These are phyloP conservation scores for Castanospermum australe DNA, from an alignment of 306 rosid genomes.

Conservation along the genomic window DNA sequence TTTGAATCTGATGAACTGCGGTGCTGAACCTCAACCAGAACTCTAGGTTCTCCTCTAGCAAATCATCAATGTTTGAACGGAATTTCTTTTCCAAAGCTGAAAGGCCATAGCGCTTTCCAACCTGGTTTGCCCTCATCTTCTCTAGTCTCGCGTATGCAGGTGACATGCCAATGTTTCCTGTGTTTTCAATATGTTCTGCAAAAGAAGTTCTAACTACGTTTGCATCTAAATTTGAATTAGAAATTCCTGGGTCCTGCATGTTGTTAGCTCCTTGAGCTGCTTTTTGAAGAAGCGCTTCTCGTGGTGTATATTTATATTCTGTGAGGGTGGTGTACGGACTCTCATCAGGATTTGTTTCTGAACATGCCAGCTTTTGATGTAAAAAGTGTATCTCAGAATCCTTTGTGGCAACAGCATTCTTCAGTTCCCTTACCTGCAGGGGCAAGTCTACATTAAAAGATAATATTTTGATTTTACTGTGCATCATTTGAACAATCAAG, in stretches of 20 bases:
- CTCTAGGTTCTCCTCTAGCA: slow-evolving; percentile 77
- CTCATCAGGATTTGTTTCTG: slow-evolving; percentile 36
- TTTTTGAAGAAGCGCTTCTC: slow-evolving; percentile 35
- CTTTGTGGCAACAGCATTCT: slow-evolving; percentile 47
- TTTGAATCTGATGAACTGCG: slow-evolving; percentile 79
- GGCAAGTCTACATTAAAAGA: neutral
- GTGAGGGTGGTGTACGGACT: slow-evolving; percentile 38
- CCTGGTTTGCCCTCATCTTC: slow-evolving; percentile 20
- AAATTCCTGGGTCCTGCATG: slow-evolving; percentile 24
- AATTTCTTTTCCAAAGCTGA: slow-evolving; percentile 58
- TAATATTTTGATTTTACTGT: neutral
- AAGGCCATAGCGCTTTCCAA: slow-evolving; percentile 23
- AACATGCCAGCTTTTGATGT: slow-evolving; percentile 38
- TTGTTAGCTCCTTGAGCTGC: slow-evolving; percentile 24
- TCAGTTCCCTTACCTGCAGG: slow-evolving; percentile 60
- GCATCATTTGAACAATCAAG: neutral
- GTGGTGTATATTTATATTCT: slow-evolving; percentile 38
- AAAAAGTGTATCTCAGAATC: slow-evolving; percentile 63
- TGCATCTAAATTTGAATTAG: slow-evolving; percentile 30
- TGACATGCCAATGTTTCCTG: slow-evolving; percentile 9
- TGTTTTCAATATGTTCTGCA: slow-evolving; percentile 9
- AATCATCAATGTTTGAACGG: slow-evolving; percentile 59
- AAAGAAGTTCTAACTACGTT: slow-evolving; percentile 16
- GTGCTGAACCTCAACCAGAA: slow-evolving; percentile 93
- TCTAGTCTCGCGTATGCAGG: slow-evolving; percentile 14